A percentile compares a stretch with the other conserved stretches of the same genome.
Evolutionary conservation across 306 rosid genomes (phyloP).

Genomic region (Corylus heterophylla): DNA sequence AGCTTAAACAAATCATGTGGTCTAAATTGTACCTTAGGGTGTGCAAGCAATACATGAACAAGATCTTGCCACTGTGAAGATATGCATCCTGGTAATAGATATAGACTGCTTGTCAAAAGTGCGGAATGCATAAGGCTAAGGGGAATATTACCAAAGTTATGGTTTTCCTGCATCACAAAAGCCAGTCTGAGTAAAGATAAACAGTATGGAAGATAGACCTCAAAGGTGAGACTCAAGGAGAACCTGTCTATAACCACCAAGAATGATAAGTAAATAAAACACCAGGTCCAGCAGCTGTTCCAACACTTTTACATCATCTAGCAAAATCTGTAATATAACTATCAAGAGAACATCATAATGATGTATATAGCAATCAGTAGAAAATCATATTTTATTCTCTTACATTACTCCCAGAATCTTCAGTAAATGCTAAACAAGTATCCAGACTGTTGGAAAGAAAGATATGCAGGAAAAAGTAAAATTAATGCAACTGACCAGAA

Average conservation of each 20-base stretch:
- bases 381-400: conserved; percentile 4
- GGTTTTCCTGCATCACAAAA: conserved; percentile 62
- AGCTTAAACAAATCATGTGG: conserved; percentile 16
- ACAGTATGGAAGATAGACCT: conserved; percentile 28
- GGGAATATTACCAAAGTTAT: conserved; percentile 37
- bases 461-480: background rate
- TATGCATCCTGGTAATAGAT: conserved; percentile 71
- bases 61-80: conserved; percentile 86
- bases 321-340: conserved; percentile 66
- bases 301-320: conserved; percentile 74
- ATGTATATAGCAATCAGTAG: conserved; percentile 26
- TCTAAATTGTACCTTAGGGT: conserved; percentile 69
- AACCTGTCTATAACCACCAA: conserved; percentile 77
- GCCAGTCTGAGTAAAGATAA: conserved; percentile 34
- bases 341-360: conserved; percentile 10
- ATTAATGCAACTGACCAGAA: conserved; percentile 9
- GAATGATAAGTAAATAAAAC: conserved; percentile 70
- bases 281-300: conserved; percentile 86
- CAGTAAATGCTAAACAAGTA: conserved; percentile 20
- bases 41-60: conserved; percentile 79
- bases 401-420: conserved; percentile 22
- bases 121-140: conserved; percentile 63
- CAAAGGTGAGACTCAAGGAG: conserved; percentile 29
- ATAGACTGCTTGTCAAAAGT: conserved; percentile 70
- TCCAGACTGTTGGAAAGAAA: background rate